Base-by-base conservation (phyloP, 371 early-diverging fungal genomes). In the Umbelopsis sp. region DNA sequence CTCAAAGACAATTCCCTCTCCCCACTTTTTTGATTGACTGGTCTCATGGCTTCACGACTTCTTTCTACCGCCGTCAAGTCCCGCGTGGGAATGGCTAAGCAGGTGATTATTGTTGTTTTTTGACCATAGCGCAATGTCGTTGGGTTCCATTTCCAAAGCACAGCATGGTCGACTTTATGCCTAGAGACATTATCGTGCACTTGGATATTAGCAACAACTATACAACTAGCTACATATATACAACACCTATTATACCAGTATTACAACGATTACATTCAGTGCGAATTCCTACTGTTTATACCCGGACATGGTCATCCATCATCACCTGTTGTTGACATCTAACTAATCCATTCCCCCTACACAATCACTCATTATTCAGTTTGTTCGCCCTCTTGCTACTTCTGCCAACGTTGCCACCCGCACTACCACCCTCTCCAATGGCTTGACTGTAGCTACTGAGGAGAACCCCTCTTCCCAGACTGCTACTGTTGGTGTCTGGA, bases 401-500 rank as follows among this genome's bases (percentile, higher is more conserved):
- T 74, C 83, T 67, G 78, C 79, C 63, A 69, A 71, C 44, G 77
- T 89, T 69, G 84, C 83, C 72, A 92, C 92, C 44, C 87, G 87
- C 67, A 85, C 92, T 76, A 94, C 96, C 50, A 83, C 86, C 10
- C 87, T 97, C 52, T 74, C 92, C 72, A 96, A 95, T 80, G 97
- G 97, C 35, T 85, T 97, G 69, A 95, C 93, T 29, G 79, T 97
- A 63, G 97, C 97, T 35, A 92, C 97, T 66, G 97, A 97, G 82
- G 73, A 91, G 66, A 92, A 93, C 86, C 91, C 92, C 12, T 83
- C 86, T 66, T 83, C 88, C 76, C 90, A 94, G 83, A 94, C 97
- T 37, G 96, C 97, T 65, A 96, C 97, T 50, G 97, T 97, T 53
- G 98, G 98, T 70, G 91, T 97, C 18, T 97, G 96, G 94, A 95